phyloP scores from a whole-genome alignment of 2,329 filamentous ascomycete genomes.

The Lasiodiplodia hormozganensis region DNA sequence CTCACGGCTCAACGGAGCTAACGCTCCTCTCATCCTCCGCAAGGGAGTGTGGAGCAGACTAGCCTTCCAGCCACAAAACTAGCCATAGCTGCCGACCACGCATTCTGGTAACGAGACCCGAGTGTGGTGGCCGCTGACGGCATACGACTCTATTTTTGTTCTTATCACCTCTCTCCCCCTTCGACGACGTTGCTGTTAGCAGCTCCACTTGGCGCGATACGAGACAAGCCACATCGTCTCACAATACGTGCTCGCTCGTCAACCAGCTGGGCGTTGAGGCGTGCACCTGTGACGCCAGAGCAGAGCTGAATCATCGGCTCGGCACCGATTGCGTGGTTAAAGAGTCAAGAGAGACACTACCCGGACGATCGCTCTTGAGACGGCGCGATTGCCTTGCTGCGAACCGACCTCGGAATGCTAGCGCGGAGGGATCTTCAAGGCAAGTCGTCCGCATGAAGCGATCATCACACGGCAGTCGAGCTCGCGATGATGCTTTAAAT shows the following conservation, averaged over 20 bases:
- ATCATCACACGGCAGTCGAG: constrained; percentile 10
- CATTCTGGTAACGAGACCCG: not conserved
- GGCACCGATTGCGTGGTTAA: not conserved
- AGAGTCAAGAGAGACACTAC: constrained; percentile 2
- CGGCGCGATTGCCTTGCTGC: constrained; percentile 1
- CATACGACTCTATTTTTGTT: constrained; percentile 8
- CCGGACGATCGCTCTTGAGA: not conserved
- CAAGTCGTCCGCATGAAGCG: constrained; percentile 6
- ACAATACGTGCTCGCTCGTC: not conserved
- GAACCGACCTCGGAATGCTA: constrained; percentile 9
- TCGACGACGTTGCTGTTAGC: not conserved
- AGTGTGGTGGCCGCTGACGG: not conserved
- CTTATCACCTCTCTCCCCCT: not conserved
- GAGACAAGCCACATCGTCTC: constrained; percentile 3
- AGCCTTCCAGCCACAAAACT: not conserved
- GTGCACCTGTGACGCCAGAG: not conserved
- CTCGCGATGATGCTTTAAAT: constrained; percentile 14
- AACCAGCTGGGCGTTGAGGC: not conserved
- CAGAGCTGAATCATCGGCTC: not conserved
- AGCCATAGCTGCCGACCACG: not conserved
- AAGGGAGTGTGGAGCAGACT: not conserved
- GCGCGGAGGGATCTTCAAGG: constrained; percentile 11
- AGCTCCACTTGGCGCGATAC: constrained; percentile 7
- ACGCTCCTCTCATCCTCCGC: not conserved
- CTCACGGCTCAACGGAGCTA: not conserved